phyloP scores from a whole-genome alignment of 1,284 basidiomycete species.

The Ceratobasidium papillatum region DNA sequence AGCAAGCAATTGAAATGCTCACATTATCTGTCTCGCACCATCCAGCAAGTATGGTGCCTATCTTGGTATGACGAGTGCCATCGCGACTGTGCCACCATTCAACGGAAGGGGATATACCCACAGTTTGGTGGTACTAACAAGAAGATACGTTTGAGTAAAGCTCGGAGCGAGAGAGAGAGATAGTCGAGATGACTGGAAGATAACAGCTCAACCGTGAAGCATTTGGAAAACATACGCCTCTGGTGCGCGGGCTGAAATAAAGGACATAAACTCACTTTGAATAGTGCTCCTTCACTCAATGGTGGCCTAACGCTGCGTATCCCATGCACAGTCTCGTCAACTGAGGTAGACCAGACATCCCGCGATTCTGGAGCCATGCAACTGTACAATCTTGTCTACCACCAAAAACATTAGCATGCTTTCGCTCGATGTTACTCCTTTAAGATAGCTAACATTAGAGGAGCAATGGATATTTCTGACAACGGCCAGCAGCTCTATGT shows the following conservation, averaged over 20 bases:
- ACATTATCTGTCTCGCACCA: constrained; percentile 33
- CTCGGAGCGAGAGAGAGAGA: neutral
- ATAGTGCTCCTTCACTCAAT: constrained; percentile 26
- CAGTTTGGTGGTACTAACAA: constrained; percentile 23
- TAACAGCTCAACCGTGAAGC: neutral
- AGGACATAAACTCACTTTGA: constrained; percentile 5
- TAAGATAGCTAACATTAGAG: neutral
- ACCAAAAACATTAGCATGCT: neutral
- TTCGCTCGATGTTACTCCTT: neutral
- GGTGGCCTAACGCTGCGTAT: constrained; percentile 14
- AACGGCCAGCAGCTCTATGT: constrained; percentile 36
- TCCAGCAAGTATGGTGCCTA: constrained; percentile 31
- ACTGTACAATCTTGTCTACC: constrained; percentile 24
- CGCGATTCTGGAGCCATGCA: constrained; percentile 37
- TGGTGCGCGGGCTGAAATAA: neutral
- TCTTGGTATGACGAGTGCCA: constrained; percentile 14
- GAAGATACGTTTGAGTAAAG: neutral
- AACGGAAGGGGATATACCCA: constrained; percentile 10
- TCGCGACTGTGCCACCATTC: constrained; percentile 34
- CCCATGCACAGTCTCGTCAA: constrained; percentile 21
- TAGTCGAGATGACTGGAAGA: neutral
- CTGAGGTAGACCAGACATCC: constrained; percentile 31
- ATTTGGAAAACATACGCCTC: too few species aligned
- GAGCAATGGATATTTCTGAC: neutral
- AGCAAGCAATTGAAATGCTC: neutral